Evolutionary conservation across 2,329 filamentous ascomycete species (phyloP), one percentile per base, ranked within the genome.

Genomic region (Penicillium sp.): DNA sequence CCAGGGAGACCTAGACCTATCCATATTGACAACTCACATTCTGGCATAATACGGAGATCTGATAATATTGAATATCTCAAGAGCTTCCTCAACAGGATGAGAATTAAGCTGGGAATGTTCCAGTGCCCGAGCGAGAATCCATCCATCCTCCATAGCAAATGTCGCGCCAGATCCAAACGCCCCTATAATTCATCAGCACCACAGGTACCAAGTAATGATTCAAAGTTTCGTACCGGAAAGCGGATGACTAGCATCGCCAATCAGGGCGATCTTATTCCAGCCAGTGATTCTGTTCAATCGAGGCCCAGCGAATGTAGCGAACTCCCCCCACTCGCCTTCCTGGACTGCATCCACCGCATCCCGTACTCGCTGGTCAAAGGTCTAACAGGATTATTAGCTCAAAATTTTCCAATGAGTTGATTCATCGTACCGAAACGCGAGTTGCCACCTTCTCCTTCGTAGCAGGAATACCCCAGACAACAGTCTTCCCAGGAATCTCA

Each of bases 161-260:
- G 74, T 78, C 5, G 78, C 78, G 0, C 78, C 78, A 3, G 77
- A 78, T 0, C 78, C 78, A 60, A 78, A 78, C 0, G 75, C 76
- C 2, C 75, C 75, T 67, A 16, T 13, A 37, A 5, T 1, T 21
- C 16, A 11, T 42, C 13, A 51, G 27, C n/a, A 16, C 8, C 3
- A 19, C 1, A 4, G 9, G 6, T 19, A 4, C 19, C n/a, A 1
- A 24, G 11, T 22, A 5, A 51, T 46, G 11, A 3, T 3, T 3
- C 2, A 2, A 26, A 10, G 1, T 1, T 43, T 50, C 16, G 1
- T 52, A 68, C 80, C 80, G 0, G 81, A 82, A 0, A 84, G 72
- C 0, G 82, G 80, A 64, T 85, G 83, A 1, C 81, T 84, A 0
- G 82, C 78, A 60, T 85, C 82, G 9, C 82, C 83, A 0, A 84